Evolutionary conservation across 495 filamentous ascomycete species (phyloP), one percentile per base, ranked within the genome.

Genomic region (Aspergillus nanangensis): DNA sequence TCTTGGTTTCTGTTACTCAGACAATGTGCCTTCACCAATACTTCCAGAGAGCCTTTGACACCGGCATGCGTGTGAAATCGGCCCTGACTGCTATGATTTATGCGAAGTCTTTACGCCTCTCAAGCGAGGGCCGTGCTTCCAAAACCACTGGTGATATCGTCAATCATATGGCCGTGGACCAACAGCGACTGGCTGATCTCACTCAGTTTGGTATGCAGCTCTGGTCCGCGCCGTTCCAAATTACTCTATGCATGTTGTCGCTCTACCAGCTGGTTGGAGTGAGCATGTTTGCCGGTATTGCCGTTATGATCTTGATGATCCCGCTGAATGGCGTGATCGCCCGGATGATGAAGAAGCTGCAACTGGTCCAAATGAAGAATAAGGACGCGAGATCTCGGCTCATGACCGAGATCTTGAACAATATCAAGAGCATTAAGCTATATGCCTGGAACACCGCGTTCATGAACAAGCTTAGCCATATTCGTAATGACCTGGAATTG

Each of bases 381-480:
- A 99, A 99, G 67, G 94, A 99, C 56, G 79, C 90, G 7, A 82
- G 94, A 50, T 95, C 93, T 20, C 75, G 92, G 25, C 65, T 99
- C 43, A 95, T 96, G 77, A 93, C 94, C 5, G 94, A 99, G 70
- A 97, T 99, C 49, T 70, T 97, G 57, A 97, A 97, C 76, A 96
- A 96, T 63, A 96, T 97, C 82, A 97, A 97, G 72, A 92, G 87
- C 61, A 97, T 97, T 71, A 97, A 99, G 68, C 80, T 99, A 19
- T 99, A 96, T 69, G 94, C 91, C 34, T 99, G 94, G 94, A 88
- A 90, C 31, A 83, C 81, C 19, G 90, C 94, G 18, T 99, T 97
- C 66, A 96, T 96, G 83, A 91, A 88, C 62, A 96, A 95, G 66
- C 80, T 99, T 31, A 96, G 87, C 64, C 84, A 86, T 65, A 88